Evolutionary conservation across 352 stramenopile genomes (phyloP), one percentile per base, ranked within the genome.

Genomic region (Phytopythium aichiense): DNA sequence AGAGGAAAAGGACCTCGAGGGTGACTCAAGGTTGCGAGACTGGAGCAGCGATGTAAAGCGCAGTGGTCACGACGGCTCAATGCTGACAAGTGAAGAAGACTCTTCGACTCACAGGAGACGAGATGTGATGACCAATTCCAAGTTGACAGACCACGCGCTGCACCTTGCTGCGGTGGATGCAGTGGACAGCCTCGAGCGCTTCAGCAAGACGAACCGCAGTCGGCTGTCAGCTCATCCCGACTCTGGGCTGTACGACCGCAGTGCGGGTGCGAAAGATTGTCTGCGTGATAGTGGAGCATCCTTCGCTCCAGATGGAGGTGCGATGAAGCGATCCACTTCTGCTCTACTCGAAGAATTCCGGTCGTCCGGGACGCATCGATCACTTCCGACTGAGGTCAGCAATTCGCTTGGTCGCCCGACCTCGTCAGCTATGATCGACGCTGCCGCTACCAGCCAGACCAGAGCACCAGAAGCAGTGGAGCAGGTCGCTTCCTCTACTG

Each of bases 101-200:
- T 1, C 3, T 5, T n/a, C 18, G 2, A 22, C 53, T 7, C 53
- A 33, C 8, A 30, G 11, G 25, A 51, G 25, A 1, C 37, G 30
- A 12, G 40, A 50, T 49, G 20, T 28, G n/a, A 22, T 6, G 2
- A 4, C 20, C 15, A 13, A 8, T 46, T 20, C 40, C 22, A n/a
- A 49, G 31, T 0, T 33, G 37, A 40, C 20, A 23, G 12, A 4
- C 40, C 55, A 30, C 18, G 25, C 15, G 2, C 18, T 11, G 7
- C 55, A 60, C 22, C 20, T 51, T 33, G 38, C 55, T n/a, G 55
- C 38, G 18, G 40, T 60, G 0, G 55, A 60, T 3, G 55, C 79
- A 12, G 90, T 81, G 79, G 85, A 94, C 43, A 86, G 73, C 22
- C 72, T 94, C 7, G 85, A 92, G 58, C 84, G 88, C n/a, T 91